These are phyloP conservation scores for Bombardia bombarda DNA, from an alignment of 495 filamentous ascomycete species.

Conservation along the genomic window DNA sequence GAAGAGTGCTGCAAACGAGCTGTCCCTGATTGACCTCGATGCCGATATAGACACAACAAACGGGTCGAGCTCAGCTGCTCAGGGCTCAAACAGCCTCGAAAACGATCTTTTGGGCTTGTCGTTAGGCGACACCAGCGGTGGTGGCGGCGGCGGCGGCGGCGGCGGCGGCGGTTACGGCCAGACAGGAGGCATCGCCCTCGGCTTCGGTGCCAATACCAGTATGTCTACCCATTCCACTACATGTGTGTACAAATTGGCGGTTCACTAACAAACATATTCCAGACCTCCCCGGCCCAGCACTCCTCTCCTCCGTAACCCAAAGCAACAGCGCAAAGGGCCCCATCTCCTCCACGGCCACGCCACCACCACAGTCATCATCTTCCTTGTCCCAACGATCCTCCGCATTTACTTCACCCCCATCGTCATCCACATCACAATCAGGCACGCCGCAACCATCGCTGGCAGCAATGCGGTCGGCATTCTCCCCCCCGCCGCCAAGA, in stretches of 20 bases:
- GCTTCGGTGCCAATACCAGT: constrained; percentile 65
- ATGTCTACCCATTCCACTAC: constrained; percentile 9
- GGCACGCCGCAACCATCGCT: constrained; percentile 39
- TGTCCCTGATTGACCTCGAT: constrained; percentile 89
- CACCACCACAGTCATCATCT: constrained; percentile 18
- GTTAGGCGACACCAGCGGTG: constrained; percentile 33
- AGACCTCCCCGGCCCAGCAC: constrained; percentile 56
- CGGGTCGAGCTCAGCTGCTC: constrained; percentile 20
- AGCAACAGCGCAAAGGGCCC: constrained; percentile 43
- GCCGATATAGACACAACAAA: constrained; percentile 57
- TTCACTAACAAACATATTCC: background rate
- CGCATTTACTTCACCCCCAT: constrained; percentile 49
- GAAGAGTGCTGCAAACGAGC: constrained; percentile 71
- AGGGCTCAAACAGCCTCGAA: constrained; percentile 34
- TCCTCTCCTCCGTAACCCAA: constrained; percentile 56
- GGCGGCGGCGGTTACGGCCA: constrained; percentile 50
- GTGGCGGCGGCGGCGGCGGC: constrained; percentile 33
- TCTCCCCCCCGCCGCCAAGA: constrained; percentile 31
- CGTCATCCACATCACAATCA: constrained; percentile 32
- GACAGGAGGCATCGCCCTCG: constrained; percentile 78
- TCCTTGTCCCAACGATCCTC: constrained; percentile 58
- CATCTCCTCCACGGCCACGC: constrained; percentile 30
- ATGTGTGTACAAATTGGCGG: background rate
- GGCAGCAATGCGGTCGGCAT: constrained; percentile 23
- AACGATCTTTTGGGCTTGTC: constrained; percentile 48